phyloP scores from a whole-genome alignment of 148 eudicot genomes.

The Camellia japonica region DNA sequence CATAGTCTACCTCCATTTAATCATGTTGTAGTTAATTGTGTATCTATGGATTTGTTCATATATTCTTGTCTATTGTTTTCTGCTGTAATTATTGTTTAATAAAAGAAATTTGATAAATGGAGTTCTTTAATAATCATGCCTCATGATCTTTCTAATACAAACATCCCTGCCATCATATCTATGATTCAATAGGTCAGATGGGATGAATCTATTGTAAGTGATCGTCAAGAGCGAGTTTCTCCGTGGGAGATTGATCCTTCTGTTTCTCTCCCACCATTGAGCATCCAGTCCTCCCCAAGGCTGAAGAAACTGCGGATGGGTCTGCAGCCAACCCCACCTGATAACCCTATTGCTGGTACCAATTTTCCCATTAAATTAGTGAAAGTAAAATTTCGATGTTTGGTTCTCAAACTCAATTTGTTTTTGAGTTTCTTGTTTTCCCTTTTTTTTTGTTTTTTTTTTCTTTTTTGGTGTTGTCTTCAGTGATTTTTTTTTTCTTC shows the following conservation, averaged over 20 bases:
- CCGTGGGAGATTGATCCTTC: constrained; percentile 95
- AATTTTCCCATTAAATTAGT: not conserved
- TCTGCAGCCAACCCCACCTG: constrained; percentile 43
- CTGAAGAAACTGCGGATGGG: constrained; percentile 66
- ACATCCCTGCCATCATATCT: constrained; percentile 9
- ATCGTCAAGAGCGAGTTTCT: constrained; percentile 72
- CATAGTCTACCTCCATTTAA: too few species aligned
- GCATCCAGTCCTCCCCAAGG: constrained; percentile 71
- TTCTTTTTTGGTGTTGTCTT: too few species aligned
- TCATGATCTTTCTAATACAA: not conserved
- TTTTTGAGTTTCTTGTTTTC: too few species aligned
- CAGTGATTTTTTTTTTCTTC: too few species aligned
- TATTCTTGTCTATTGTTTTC: not conserved
- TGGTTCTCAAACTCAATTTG: too few species aligned
- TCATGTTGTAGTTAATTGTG: too few species aligned
- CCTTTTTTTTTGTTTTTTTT: too few species aligned
- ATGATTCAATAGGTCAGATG: constrained; percentile 65
- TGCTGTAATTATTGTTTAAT: not conserved
- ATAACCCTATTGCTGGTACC: constrained; percentile 55
- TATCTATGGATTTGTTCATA: too few species aligned
- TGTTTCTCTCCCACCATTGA: constrained; percentile 54
- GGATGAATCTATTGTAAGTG: constrained; percentile 59
- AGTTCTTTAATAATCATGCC: not conserved
- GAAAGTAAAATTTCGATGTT: not conserved
- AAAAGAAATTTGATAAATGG: not conserved